Evolutionary conservation across 2,329 filamentous ascomycete genomes (phyloP), one percentile per base, ranked within the genome.

Genomic region (Onygenales sp.): DNA sequence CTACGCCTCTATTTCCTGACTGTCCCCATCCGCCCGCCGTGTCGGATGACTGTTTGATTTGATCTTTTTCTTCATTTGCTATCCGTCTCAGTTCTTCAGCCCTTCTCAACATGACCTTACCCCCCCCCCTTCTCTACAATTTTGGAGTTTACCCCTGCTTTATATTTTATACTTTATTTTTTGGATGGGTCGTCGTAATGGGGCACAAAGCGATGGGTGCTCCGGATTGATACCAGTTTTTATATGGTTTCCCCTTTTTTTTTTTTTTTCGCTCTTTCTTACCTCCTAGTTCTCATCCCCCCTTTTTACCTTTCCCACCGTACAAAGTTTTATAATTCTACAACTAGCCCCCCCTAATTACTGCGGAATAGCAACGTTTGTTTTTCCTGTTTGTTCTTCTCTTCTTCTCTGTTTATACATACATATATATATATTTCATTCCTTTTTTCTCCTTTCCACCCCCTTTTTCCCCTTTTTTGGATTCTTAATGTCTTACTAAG

Each of bases 191-290:
- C 34, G 39, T 48, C 14, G 9, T 50, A 42, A 39, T 27, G 37
- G 48, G 42, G 48, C 37, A 42, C 36, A 50, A 46, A 14, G 21
- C 37, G 21, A 31, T 9, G 49, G 49, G 43, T 13, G 11, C 40
- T 46, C 42, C 17, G 39, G 40, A 39, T 47, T 46, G 34, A 52
- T 53, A 57, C 57, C 56, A 57, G 60, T 55, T 58, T 59, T 58
- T 57, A 56, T 61, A 61, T 55, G 56, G 57, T 59, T 57, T 54
- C 47, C 56, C 39, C 60, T 43, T 55, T 50, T 17, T 43, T 54
- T 44, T 43, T 55, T 50, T 17, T 43, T 54, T 44, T 52, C 4
- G 14, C 33, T 54, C 21, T 40, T 51, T 53, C 14, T 46, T 48
- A 50, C 49, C 52, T 42, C 33, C 33, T 36, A 13, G 5, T 47